These are phyloP conservation scores for Sclerotinia subarctica DNA, from an alignment of 2,329 filamentous ascomycete species.

Conservation along the genomic window DNA sequence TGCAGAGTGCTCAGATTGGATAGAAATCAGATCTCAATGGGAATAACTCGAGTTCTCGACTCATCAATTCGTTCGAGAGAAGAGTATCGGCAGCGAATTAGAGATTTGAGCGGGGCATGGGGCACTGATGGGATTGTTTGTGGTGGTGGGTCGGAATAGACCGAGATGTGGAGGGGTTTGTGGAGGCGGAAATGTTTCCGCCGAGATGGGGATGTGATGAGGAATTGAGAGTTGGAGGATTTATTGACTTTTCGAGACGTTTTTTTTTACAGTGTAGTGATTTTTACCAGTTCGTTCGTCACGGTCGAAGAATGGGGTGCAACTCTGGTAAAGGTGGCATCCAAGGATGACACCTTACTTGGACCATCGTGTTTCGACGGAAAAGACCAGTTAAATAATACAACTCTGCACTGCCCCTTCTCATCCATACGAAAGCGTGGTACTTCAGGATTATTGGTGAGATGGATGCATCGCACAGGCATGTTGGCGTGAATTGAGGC, in stretches of 20 bases:
- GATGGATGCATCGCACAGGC: not conserved
- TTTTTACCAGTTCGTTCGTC: not conserved
- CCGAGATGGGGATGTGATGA: not conserved
- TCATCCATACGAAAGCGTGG: no score
- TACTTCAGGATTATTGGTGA: no score
- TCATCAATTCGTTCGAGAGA: not conserved
- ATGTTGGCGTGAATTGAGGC: not conserved
- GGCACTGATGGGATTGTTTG: not conserved
- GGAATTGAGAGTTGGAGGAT: no score
- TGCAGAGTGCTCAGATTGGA: no score
- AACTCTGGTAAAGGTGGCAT: no score
- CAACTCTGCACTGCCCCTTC: no score
- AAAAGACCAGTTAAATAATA: no score
- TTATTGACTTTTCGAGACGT: no score
- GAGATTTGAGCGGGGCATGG: not conserved
- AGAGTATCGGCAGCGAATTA: not conserved
- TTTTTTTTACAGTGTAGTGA: not conserved
- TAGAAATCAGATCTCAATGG: no score
- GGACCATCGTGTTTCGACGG: no score
- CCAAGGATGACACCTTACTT: no score
- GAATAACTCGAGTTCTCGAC: not conserved
- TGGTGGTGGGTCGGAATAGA: not conserved
- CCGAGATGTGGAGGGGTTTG: not conserved
- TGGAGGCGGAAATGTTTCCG: constrained; percentile 10
- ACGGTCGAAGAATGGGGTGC: no score